phyloP scores from a whole-genome alignment of 768 basidiomycete species.

The Hericium erinaceus region DNA sequence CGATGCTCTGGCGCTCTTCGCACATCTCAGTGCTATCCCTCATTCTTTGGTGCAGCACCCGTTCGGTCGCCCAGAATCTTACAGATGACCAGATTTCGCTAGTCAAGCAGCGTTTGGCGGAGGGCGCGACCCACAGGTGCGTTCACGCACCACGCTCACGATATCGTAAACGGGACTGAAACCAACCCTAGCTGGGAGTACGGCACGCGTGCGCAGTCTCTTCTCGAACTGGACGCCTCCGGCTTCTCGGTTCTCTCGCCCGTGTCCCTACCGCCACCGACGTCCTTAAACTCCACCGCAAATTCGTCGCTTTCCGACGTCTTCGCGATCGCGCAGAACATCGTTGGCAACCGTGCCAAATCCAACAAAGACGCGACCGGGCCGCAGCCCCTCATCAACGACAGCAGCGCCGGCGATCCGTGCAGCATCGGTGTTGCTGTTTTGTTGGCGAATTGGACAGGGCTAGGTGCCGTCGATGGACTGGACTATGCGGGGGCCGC shows the following conservation, averaged over 20 bases:
- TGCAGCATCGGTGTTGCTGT: conserved; percentile 69
- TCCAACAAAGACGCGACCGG: conserved; percentile 35
- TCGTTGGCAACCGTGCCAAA: conserved; percentile 38
- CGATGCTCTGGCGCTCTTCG: too few species aligned
- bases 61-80: conserved; percentile 25
- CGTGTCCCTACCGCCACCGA: conserved; percentile 20
- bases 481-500: conserved; percentile 50
- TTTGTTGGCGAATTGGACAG: conserved; percentile 51
- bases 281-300: conserved; percentile 11
- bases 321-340: conserved; percentile 40
- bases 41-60: neutral
- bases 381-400: conserved; percentile 49
- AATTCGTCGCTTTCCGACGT: conserved; percentile 39
- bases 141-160: conserved; percentile 1
- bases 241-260: conserved; percentile 35
- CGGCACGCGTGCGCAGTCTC: conserved; percentile 40
- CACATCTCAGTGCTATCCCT: too few species aligned
- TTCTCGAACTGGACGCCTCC: conserved; percentile 39
- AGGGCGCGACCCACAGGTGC: conserved; percentile 34
- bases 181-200: conserved; percentile 38
- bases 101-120: conserved; percentile 28
- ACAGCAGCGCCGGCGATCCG: conserved; percentile 67
- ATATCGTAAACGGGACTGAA: neutral
- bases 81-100: conserved; percentile 26
- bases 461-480: conserved; percentile 32